Conservation (phyloP, 148 eudicot genomes). For the Rhododendron ferrugineum region DNA sequence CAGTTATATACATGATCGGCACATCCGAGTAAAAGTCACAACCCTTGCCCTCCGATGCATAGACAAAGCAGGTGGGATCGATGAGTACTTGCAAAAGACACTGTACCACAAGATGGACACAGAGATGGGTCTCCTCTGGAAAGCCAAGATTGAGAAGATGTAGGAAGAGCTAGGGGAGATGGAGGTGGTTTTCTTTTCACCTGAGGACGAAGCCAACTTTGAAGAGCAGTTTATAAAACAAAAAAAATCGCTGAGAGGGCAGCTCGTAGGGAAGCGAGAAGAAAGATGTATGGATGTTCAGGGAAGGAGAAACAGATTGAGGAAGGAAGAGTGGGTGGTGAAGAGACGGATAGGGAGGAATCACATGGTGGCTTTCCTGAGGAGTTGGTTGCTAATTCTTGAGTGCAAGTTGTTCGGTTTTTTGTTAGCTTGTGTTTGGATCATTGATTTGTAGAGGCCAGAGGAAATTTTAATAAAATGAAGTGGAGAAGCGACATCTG, state of each 20-base stretch:
- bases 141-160: conserved; percentile 84
- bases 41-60: conserved; percentile 93
- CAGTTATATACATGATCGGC: conserved; percentile 82
- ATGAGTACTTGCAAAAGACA: conserved; percentile 88
- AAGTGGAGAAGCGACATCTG: not conserved
- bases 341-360: conserved; percentile 22
- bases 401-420: not conserved
- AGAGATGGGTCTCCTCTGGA: conserved; percentile 86
- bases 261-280: conserved; percentile 60
- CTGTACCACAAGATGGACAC: conserved; percentile 97
- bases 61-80: conserved; percentile 97
- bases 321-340: conserved; percentile 24
- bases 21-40: conserved; percentile 81
- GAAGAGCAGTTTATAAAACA: conserved; percentile 62
- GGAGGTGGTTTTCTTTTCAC: conserved; percentile 76
- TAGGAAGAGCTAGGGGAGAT: conserved; percentile 75
- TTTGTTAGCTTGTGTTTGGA: not conserved
- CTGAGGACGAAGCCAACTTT: conserved; percentile 73
- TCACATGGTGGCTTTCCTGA: conserved; percentile 43
- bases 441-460: not conserved
- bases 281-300: conserved; percentile 40
- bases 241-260: conserved; percentile 41
- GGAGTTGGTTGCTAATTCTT: conserved; percentile 52
- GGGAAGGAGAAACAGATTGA: conserved; percentile 20
- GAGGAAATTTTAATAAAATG: not conserved